Percentiles rank a stretch among this genome's conserved stretches.
These are phyloP conservation scores for Populus hybrid DNA, from an alignment of 441 rosid species.

Conservation along the genomic window DNA sequence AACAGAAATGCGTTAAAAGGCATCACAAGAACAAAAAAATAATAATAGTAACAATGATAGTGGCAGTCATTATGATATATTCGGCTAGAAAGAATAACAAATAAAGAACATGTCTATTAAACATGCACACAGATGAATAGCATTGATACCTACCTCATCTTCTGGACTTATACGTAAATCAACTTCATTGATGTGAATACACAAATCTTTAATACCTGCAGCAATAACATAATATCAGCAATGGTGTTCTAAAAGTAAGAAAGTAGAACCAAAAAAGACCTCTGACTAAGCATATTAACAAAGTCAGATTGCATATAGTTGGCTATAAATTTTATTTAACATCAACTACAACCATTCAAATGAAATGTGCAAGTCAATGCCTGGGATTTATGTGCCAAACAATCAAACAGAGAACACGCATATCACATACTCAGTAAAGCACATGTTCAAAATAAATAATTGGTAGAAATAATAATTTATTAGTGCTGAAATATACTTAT, in stretches of 20 bases:
- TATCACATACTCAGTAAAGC: not conserved
- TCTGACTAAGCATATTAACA: not conserved
- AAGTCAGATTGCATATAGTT: not conserved
- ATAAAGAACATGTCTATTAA: not conserved
- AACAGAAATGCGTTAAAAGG: not conserved
- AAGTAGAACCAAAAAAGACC: not conserved
- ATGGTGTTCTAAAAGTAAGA: slow-evolving; percentile 9
- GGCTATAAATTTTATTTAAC: not conserved
- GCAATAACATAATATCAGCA: slow-evolving; percentile 21
- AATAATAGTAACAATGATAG: not conserved
- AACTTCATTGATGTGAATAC: slow-evolving; percentile 48
- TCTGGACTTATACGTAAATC: slow-evolving; percentile 63
- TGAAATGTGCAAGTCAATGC: not conserved
- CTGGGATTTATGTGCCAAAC: not conserved
- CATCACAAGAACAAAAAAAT: not conserved
- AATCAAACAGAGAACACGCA: not conserved
- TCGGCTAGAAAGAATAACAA: not conserved
- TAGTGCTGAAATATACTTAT: not conserved
- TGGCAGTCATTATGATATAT: not conserved
- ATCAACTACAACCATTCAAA: slow-evolving; percentile 4
- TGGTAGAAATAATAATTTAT: slow-evolving; percentile 3
- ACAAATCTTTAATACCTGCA: slow-evolving; percentile 67
- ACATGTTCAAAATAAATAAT: not conserved
- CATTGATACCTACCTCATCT: slow-evolving; percentile 70
- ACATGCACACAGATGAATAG: not conserved